Evolutionary conservation across 176 grass and related monocot genomes (phyloP).

Genomic region (Cenchrus purpureus): DNA sequence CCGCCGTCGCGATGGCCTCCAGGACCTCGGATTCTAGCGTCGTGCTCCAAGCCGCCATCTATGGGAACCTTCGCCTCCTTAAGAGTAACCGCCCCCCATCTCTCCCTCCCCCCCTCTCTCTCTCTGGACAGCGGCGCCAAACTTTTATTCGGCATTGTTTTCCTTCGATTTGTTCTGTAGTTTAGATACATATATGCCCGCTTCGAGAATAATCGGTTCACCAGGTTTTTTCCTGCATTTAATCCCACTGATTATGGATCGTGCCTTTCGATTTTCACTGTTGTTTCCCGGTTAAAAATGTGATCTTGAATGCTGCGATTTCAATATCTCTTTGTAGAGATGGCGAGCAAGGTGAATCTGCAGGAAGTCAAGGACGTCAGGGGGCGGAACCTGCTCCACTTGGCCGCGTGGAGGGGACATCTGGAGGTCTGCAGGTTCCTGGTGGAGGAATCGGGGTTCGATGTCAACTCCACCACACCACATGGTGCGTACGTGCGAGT

Average conservation of each 20-base stretch:
- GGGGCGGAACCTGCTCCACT: constrained; percentile 45
- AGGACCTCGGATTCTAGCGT: neutral
- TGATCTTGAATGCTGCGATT: neutral
- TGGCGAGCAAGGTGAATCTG: constrained; percentile 30
- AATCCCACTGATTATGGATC: neutral
- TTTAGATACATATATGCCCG: neutral
- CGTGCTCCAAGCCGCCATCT: neutral
- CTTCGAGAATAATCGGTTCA: no score
- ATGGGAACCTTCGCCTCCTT: neutral
- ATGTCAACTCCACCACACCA: constrained; percentile 4
- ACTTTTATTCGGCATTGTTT: neutral
- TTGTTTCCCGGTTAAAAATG: no score
- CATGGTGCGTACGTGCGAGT: neutral
- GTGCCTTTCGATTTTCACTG: no score
- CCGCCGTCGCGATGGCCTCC: neutral
- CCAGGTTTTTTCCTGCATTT: no score
- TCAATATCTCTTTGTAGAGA: constrained; percentile 1
- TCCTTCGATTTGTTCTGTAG: neutral
- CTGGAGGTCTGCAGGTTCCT: constrained; percentile 48
- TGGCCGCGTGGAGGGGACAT: constrained; percentile 35
- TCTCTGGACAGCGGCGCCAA: no score
- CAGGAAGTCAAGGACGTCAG: constrained; percentile 23
- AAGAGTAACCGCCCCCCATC: neutral
- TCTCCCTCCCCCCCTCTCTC: neutral
- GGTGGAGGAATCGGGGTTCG: constrained; percentile 42